Evolutionary conservation across 495 filamentous ascomycete species (phyloP).

Genomic region (Penicillium turbatum): DNA sequence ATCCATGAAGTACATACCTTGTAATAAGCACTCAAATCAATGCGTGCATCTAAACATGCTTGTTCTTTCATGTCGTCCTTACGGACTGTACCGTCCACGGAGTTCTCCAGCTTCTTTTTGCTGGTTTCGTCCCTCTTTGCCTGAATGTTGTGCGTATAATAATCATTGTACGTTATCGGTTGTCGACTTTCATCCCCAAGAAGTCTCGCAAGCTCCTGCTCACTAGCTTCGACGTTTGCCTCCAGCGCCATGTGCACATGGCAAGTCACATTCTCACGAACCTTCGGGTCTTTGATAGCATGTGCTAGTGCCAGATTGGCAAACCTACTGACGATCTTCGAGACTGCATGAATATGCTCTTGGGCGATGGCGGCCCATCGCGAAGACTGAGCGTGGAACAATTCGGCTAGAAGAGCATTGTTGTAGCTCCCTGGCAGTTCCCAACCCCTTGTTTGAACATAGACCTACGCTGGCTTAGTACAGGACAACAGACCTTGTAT

Average conservation of each 20-base stretch:
- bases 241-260: conserved; percentile 14
- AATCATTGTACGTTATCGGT: conserved; percentile 48
- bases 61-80: conserved; percentile 23
- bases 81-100: conserved; percentile 2
- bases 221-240: conserved; percentile 20
- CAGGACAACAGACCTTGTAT: background rate
- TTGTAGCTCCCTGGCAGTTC: conserved; percentile 47
- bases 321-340: conserved; percentile 14
- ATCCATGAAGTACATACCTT: conserved; percentile 15
- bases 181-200: conserved; percentile 33
- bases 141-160: conserved; percentile 42
- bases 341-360: conserved; percentile 14
- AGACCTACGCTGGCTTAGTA: conserved; percentile 15
- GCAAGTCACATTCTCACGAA: conserved; percentile 25
- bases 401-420: conserved; percentile 29
- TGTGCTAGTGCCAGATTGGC: conserved; percentile 11
- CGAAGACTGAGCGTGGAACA: conserved; percentile 38
- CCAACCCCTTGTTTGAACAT: conserved; percentile 27
- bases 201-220: conserved; percentile 26
- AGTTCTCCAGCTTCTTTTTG: conserved; percentile 4
- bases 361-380: conserved; percentile 23
- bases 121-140: conserved; percentile 23
- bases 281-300: conserved; percentile 21
- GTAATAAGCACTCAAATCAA: conserved; percentile 28
- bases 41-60: conserved; percentile 22